Percentiles rank a stretch among this genome's conserved stretches.
These are phyloP conservation scores for Geranium incanum DNA, from an alignment of 441 rosid species.

Conservation along the genomic window DNA sequence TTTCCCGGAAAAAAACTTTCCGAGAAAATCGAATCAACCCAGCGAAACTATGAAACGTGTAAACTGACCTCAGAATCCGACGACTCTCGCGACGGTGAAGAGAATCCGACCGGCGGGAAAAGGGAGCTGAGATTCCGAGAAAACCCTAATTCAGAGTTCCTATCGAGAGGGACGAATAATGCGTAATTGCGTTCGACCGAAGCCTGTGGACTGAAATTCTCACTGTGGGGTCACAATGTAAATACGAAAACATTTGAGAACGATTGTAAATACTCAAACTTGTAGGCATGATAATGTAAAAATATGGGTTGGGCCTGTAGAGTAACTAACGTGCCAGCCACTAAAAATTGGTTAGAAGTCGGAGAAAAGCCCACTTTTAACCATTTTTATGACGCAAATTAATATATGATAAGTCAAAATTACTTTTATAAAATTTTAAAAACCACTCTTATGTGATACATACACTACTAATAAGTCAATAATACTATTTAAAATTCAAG, in stretches of 20 bases:
- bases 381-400: no score
- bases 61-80: background rate
- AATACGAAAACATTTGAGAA: background rate
- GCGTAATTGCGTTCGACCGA: background rate
- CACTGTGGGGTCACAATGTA: background rate
- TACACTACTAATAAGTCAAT: no score
- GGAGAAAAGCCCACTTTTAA: no score
- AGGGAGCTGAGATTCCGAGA: background rate
- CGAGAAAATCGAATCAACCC: background rate
- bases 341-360: no score
- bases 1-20: background rate
- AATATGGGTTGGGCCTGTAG: background rate
- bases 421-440: no score
- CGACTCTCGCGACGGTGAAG: background rate
- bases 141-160: background rate
- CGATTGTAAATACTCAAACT: background rate
- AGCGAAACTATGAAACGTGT: background rate
- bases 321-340: background rate
- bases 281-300: background rate
- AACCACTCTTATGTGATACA: no score
- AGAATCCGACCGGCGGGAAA: background rate
- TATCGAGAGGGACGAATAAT: background rate
- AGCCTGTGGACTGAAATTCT: background rate
- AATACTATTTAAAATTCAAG: no score
- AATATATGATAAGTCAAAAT: no score